phyloP scores from a whole-genome alignment of 495 filamentous ascomycete species.

The Lepraria neglecta region DNA sequence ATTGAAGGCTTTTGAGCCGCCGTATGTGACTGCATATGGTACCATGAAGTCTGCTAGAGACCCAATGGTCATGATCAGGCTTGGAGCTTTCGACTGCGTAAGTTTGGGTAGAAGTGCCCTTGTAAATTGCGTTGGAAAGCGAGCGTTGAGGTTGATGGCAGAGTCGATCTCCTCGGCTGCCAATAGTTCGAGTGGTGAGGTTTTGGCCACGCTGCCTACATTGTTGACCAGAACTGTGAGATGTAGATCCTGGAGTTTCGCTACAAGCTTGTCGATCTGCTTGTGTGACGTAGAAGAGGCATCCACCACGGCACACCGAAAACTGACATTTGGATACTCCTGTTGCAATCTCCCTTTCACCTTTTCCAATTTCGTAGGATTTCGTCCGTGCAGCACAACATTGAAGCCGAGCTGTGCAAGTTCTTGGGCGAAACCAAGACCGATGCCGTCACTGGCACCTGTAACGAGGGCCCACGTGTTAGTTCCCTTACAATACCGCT shows the following conservation, averaged over 20 bases:
- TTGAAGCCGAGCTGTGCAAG: conserved; percentile 52
- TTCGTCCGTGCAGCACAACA: conserved; percentile 52
- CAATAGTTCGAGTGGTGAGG: conserved; percentile 25
- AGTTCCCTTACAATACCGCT: conserved; percentile 13
- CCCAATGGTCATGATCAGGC: conserved; percentile 42
- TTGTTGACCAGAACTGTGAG: conserved; percentile 47
- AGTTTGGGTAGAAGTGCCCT: conserved; percentile 36
- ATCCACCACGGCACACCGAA: conserved; percentile 34
- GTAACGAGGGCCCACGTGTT: conserved; percentile 53
- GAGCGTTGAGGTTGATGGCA: conserved; percentile 35
- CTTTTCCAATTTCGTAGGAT: conserved; percentile 38
- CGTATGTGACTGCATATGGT: conserved; percentile 38
- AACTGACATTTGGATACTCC: conserved; percentile 31
- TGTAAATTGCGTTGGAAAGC: conserved; percentile 41
- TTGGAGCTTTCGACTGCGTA: conserved; percentile 25
- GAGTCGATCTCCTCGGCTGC: conserved; percentile 28
- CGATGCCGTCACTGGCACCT: conserved; percentile 55
- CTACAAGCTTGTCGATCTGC: conserved; percentile 27
- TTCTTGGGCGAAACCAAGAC: conserved; percentile 44
- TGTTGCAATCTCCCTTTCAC: conserved; percentile 30
- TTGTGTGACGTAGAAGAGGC: conserved; percentile 27
- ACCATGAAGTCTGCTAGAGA: conserved; percentile 33
- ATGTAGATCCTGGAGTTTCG: conserved; percentile 15
- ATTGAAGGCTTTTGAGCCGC: conserved; percentile 43
- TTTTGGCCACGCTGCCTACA: conserved; percentile 36